Conservation (phyloP, 345 rosid species). For the Erysimum cheiranthoides region DNA sequence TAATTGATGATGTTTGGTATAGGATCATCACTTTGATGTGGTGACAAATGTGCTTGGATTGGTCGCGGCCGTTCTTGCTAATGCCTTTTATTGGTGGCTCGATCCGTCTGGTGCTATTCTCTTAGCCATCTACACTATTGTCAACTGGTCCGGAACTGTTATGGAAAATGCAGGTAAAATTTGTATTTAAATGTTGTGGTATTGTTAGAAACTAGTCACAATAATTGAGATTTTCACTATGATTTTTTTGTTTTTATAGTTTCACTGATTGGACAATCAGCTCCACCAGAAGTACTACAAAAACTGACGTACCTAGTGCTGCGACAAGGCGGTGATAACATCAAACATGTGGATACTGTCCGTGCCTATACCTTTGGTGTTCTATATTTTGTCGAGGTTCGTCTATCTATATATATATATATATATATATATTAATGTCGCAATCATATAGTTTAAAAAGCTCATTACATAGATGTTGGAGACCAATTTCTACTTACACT, state of each 20-base stretch:
- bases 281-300: conserved; percentile 83
- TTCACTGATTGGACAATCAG: conserved; percentile 88
- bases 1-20: conserved; percentile 22
- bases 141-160: conserved; percentile 89
- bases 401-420: no score
- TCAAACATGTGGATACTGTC: conserved; percentile 87
- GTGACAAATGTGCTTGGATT: conserved; percentile 86
- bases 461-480: neutral
- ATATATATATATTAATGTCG: neutral
- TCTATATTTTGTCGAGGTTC: conserved; percentile 92
- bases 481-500: neutral
- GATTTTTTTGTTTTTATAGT: conserved; percentile 49
- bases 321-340: conserved; percentile 60
- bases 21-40: conserved; percentile 97
- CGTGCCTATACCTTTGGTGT: conserved; percentile 95
- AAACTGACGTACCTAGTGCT: conserved; percentile 76
- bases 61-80: conserved; percentile 82
- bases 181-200: neutral
- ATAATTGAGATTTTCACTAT: neutral
- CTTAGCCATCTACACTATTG: conserved; percentile 86
- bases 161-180: conserved; percentile 81
- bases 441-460: neutral
- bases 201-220: conserved; percentile 4
- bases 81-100: conserved; percentile 83
- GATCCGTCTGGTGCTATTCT: conserved; percentile 86